Percentiles rank a stretch among this genome's conserved stretches.
Evolutionary conservation across 768 basidiomycete species (phyloP).

Genomic region (Auricularia cornea): DNA sequence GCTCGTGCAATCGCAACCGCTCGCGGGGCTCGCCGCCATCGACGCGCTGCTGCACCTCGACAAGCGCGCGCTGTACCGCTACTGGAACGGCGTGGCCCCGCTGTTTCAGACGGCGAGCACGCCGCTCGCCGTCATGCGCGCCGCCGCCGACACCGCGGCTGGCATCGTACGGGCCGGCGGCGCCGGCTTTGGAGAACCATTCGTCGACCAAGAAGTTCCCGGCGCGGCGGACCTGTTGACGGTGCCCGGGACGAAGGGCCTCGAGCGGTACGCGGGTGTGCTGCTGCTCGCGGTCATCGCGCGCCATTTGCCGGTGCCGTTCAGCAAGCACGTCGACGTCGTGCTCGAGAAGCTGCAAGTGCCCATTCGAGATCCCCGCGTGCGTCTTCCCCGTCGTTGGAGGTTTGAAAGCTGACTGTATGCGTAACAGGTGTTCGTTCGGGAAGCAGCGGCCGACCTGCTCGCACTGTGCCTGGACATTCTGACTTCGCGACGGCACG

Average conservation of each 20-base stretch:
- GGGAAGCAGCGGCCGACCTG: slow-evolving; percentile 89
- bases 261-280: slow-evolving; percentile 86
- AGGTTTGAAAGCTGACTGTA: not conserved
- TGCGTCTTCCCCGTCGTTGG: slow-evolving; percentile 21
- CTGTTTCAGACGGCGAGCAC: slow-evolving; percentile 38
- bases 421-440: slow-evolving; percentile 44
- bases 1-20: no score
- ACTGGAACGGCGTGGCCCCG: not conserved
- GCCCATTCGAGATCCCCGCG: slow-evolving; percentile 79
- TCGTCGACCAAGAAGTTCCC: slow-evolving; percentile 78
- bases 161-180: slow-evolving; percentile 80
- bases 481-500: slow-evolving; percentile 33
- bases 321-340: slow-evolving; percentile 78
- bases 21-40: slow-evolving; percentile 58
- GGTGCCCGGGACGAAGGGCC: slow-evolving; percentile 56
- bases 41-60: slow-evolving; percentile 73
- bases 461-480: slow-evolving; percentile 91
- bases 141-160: slow-evolving; percentile 84
- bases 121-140: slow-evolving; percentile 57
- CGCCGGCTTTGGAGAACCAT: slow-evolving; percentile 73
- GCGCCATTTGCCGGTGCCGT: slow-evolving; percentile 75
- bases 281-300: slow-evolving; percentile 92
- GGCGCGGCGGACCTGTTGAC: slow-evolving; percentile 20
- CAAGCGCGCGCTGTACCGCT: slow-evolving; percentile 12
- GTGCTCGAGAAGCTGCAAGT: slow-evolving; percentile 91